Conservation (phyloP, 1,284 basidiomycete genomes). For the Athelia psychrophila region DNA sequence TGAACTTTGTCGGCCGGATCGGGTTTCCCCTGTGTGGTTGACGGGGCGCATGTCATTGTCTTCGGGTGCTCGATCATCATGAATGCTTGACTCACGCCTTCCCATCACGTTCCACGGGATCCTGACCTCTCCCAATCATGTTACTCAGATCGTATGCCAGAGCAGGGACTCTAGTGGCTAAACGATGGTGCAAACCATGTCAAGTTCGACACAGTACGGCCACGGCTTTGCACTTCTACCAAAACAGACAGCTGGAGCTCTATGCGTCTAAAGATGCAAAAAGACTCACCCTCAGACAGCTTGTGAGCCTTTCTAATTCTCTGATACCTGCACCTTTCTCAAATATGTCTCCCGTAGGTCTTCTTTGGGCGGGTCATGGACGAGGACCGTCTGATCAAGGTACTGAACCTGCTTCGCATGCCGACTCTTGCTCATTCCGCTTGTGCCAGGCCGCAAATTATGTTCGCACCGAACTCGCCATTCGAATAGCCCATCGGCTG, state of each 20-base stretch:
- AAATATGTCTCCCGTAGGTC: conserved; percentile 30
- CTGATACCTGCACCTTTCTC: conserved; percentile 1
- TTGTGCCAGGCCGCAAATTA: conserved; percentile 77
- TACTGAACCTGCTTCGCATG: conserved; percentile 19
- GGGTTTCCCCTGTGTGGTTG: no score
- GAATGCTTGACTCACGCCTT: background rate
- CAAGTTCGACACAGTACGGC: conserved; percentile 29
- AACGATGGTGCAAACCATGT: no score
- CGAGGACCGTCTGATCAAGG: conserved; percentile 72
- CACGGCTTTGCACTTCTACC: conserved; percentile 76
- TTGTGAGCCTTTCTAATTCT: conserved; percentile 53
- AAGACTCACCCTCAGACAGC: conserved; percentile 75
- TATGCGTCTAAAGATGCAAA: conserved; percentile 78
- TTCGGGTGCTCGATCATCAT: no score
- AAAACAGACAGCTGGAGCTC: conserved; percentile 79
- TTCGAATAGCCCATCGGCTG: conserved; percentile 85
- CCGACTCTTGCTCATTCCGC: conserved; percentile 4
- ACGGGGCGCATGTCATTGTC: no score
- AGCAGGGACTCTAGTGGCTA: no score
- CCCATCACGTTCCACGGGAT: background rate
- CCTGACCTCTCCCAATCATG: background rate
- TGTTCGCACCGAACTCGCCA: conserved; percentile 84
- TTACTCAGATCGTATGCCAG: background rate
- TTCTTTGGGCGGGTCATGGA: conserved; percentile 81
- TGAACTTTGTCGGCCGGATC: no score